These are phyloP conservation scores for Phyllosticta citribraziliensis DNA, from an alignment of 2,329 filamentous ascomycete genomes.

Conservation along the genomic window DNA sequence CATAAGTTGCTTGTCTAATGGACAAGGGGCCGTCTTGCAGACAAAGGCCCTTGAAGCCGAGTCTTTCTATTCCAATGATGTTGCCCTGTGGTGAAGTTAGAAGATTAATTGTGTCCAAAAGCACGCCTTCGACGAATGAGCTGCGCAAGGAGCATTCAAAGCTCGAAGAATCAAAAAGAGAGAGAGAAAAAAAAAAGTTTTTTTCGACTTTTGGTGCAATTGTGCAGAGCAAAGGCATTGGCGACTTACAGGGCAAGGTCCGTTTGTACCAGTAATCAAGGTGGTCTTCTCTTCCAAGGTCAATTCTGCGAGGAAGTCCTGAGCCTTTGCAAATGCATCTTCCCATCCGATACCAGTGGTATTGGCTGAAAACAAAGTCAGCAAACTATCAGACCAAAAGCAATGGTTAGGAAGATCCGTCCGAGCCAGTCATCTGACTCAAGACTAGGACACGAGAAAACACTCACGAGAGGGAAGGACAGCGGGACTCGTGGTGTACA, in stretches of 20 bases:
- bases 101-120: too few species aligned
- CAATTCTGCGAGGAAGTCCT: slow-evolving; percentile 25
- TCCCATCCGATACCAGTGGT: slow-evolving; percentile 21
- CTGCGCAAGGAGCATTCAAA: too few species aligned
- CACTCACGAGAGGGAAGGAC: slow-evolving; percentile 6
- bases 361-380: slow-evolving; percentile 6
- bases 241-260: slow-evolving; percentile 6
- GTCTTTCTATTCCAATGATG: slow-evolving; percentile 26
- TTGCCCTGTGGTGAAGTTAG: slow-evolving; percentile 16
- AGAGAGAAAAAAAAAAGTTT: too few species aligned
- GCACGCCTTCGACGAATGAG: too few species aligned
- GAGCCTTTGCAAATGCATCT: slow-evolving; percentile 25
- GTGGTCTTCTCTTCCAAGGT: slow-evolving; percentile 30
- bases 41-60: slow-evolving; percentile 32
- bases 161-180: too few species aligned
- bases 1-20: slow-evolving; percentile 11
- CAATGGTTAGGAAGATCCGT: not conserved
- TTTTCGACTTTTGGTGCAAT: too few species aligned
- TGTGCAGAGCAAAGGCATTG: not conserved
- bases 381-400: not conserved
- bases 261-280: slow-evolving; percentile 20
- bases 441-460: too few species aligned
- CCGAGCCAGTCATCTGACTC: not conserved
- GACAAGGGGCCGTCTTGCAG: slow-evolving; percentile 29
- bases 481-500: slow-evolving; percentile 5